Evolutionary conservation across 768 basidiomycete genomes (phyloP).

Genomic region (Mycena filopes): DNA sequence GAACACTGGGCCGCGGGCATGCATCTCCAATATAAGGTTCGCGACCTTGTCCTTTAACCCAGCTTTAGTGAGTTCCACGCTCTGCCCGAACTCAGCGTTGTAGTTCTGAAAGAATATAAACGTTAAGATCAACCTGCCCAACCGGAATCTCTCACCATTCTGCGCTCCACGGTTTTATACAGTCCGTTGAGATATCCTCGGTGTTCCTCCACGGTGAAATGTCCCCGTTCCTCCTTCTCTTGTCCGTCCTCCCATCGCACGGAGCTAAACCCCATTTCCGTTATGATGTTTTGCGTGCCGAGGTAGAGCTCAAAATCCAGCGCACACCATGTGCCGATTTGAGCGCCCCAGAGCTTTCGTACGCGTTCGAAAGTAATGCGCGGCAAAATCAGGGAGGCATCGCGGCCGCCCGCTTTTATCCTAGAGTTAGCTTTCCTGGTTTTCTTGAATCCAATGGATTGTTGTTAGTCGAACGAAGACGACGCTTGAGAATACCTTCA

Average conservation of each 20-base stretch:
- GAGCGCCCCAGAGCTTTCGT: conserved; percentile 68
- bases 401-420: conserved; percentile 75
- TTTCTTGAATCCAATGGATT: conserved; percentile 54
- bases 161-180: conserved; percentile 68
- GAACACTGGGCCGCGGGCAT: conserved; percentile 68
- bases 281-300: conserved; percentile 64
- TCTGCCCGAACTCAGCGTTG: conserved; percentile 63
- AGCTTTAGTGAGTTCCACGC: conserved; percentile 61
- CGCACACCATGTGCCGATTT: conserved; percentile 77
- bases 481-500: conserved; percentile 59
- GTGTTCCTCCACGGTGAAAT: conserved; percentile 74
- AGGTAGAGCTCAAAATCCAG: conserved; percentile 91
- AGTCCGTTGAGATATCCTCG: conserved; percentile 63
- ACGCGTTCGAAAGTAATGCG: conserved; percentile 75
- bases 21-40: conserved; percentile 53
- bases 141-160: conserved; percentile 56
- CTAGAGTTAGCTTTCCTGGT: conserved; percentile 86
- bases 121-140: conserved; percentile 8
- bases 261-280: conserved; percentile 83
- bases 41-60: conserved; percentile 65
- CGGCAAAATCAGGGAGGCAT: conserved; percentile 63
- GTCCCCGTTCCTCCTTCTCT: conserved; percentile 60
- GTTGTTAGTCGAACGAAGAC: background rate
- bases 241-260: conserved; percentile 65
- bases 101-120: conserved; percentile 65